phyloP scores from a whole-genome alignment of 2,329 filamentous ascomycete genomes.

The Fusarium protoensiforme region DNA sequence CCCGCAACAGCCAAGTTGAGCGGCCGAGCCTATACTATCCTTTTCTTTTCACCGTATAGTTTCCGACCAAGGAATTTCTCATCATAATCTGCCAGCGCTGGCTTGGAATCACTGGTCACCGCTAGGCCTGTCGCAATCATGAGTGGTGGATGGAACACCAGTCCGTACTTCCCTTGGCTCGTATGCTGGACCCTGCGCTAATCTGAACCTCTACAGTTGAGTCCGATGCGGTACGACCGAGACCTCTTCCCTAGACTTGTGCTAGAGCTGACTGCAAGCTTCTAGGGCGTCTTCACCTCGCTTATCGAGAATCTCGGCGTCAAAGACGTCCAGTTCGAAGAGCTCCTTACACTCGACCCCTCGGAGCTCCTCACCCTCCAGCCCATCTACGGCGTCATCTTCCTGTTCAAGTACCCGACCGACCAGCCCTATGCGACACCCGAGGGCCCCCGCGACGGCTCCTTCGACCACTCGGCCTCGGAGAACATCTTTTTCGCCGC shows the following conservation, averaged over 20 bases:
- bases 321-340: conserved; percentile 95
- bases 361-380: conserved; percentile 76
- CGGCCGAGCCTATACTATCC: neutral
- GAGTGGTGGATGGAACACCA: conserved; percentile 96
- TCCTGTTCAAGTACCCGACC: conserved; percentile 96
- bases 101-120: neutral
- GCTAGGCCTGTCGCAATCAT: conserved; percentile 51
- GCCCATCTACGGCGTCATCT: conserved; percentile 94
- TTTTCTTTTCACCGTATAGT: neutral
- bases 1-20: neutral
- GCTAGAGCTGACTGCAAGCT: conserved; percentile 4
- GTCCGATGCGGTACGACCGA: conserved; percentile 90
- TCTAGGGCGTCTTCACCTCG: conserved; percentile 93
- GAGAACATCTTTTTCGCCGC: conserved; percentile 91
- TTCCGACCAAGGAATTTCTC: neutral
- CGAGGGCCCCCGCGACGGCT: conserved; percentile 80
- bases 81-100: neutral
- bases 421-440: conserved; percentile 70
- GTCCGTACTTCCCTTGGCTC: conserved; percentile 54
- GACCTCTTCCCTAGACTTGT: neutral
- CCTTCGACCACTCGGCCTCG: conserved; percentile 79
- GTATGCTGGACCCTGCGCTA: conserved; percentile 4
- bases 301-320: conserved; percentile 92
- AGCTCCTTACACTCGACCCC: conserved; percentile 89
- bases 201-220: conserved; percentile 67